A percentile compares a stretch with the other conserved stretches of the same genome.
These are phyloP conservation scores for Penicillium roqueforti DNA, from an alignment of 495 filamentous ascomycete species.

Conservation along the genomic window DNA sequence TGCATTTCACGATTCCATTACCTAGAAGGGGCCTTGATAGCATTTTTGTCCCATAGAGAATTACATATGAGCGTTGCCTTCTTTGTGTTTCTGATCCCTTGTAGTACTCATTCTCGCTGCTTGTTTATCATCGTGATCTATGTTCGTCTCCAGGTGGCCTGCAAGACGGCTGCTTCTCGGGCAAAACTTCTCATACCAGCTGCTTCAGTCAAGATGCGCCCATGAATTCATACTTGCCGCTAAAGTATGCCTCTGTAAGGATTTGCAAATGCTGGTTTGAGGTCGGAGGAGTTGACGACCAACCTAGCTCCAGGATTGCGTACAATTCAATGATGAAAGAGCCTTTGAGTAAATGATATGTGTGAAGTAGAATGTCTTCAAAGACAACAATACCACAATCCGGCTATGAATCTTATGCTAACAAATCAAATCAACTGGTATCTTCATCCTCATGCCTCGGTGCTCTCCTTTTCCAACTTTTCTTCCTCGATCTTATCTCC, in stretches of 20 bases:
- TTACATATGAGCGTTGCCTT: neutral
- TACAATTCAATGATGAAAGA: neutral
- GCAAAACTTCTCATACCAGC: neutral
- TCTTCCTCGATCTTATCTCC: conserved; percentile 16
- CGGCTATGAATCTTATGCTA: neutral
- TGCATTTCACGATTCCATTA: conserved; percentile 8
- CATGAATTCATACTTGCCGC: no score
- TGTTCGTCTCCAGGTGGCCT: neutral
- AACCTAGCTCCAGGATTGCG: neutral
- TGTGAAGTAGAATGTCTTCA: neutral
- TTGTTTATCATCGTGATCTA: neutral
- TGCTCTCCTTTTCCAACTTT: conserved; percentile 5
- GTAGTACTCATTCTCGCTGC: neutral
- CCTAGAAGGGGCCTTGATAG: conserved; percentile 2
- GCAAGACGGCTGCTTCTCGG: neutral
- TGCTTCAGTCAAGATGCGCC: no score
- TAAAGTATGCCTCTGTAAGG: no score
- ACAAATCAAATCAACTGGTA: neutral
- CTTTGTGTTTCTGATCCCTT: neutral
- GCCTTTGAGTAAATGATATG: neutral
- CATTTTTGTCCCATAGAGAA: neutral
- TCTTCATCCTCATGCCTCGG: conserved; percentile 11
- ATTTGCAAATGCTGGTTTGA: neutral
- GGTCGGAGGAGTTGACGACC: neutral
- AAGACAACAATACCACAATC: neutral